phyloP scores from a whole-genome alignment of 2,329 filamentous ascomycete genomes.

The Aspergillus bombycis region DNA sequence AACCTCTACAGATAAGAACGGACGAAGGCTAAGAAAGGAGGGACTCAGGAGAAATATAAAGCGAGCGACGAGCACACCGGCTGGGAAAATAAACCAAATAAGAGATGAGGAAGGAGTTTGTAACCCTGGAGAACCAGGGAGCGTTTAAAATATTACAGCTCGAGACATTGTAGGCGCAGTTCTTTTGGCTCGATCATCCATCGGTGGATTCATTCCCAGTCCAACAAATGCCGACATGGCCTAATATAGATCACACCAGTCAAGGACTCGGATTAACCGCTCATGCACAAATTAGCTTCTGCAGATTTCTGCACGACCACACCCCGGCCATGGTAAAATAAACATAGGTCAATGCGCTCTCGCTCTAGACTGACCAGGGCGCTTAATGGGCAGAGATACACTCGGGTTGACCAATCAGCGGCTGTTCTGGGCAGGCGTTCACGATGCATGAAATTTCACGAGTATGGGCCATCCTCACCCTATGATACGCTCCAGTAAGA shows the following conservation, averaged over 20 bases:
- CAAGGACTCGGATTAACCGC: not conserved
- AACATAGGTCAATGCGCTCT: not conserved
- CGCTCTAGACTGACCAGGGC: not conserved
- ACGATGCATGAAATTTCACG: not conserved
- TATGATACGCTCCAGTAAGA: not conserved
- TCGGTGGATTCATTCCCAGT: not conserved
- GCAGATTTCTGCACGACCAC: not conserved
- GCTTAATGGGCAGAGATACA: not conserved
- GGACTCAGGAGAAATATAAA: not conserved
- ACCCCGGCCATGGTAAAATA: not conserved
- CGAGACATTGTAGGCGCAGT: not conserved
- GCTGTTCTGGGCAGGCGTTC: not conserved
- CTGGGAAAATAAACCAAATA: not conserved
- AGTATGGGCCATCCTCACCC: not conserved
- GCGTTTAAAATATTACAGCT: not conserved
- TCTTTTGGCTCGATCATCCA: not conserved
- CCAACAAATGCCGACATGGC: not conserved
- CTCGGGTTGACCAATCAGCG: not conserved
- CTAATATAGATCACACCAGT: conserved; percentile 2
- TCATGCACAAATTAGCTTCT: not conserved
- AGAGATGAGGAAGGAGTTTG: not conserved
- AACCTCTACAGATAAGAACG: not conserved
- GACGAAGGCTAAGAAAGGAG: not conserved
- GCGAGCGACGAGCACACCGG: not conserved
- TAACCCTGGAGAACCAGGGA: not conserved